Conservation (phyloP, 2,329 filamentous ascomycete species). For the Hypoxylon sp. region DNA sequence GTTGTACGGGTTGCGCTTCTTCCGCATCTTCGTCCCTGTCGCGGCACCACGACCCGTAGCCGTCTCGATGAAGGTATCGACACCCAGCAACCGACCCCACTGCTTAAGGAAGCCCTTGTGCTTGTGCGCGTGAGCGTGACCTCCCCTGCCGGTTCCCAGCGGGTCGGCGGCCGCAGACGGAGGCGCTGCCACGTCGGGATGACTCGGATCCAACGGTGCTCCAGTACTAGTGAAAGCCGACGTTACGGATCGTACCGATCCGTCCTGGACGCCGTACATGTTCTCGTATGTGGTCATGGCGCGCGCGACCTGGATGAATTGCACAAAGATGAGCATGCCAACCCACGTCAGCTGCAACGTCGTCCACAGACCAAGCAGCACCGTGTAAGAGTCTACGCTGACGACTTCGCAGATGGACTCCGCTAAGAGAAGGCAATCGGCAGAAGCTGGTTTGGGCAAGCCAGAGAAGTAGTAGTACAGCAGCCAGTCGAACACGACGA, state of each 20-base stretch:
- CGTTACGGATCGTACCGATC: conserved; percentile 62
- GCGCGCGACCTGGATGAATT: conserved; percentile 88
- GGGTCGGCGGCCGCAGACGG: conserved; percentile 53
- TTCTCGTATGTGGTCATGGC: conserved; percentile 97
- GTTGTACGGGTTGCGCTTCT: conserved; percentile 82
- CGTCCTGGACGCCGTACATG: conserved; percentile 81
- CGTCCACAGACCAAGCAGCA: conserved; percentile 81
- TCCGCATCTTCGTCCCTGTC: conserved; percentile 57
- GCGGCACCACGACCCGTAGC: conserved; percentile 83
- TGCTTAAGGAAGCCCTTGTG: conserved; percentile 75
- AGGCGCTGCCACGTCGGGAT: conserved; percentile 64
- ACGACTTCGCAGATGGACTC: conserved; percentile 76
- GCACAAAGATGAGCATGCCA: conserved; percentile 94
- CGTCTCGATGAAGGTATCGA: conserved; percentile 94
- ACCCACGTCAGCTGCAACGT: conserved; percentile 92
- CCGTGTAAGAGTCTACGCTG: conserved; percentile 83
- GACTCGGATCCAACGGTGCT: conserved; percentile 72
- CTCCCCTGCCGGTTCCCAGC: conserved; percentile 48
- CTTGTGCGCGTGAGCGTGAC: conserved; percentile 58
- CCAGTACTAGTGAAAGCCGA: conserved; percentile 81
- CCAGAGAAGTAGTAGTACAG: conserved; percentile 74
- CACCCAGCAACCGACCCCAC: conserved; percentile 84
- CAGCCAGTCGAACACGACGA: conserved; percentile 75
- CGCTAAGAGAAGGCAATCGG: conserved; percentile 78
- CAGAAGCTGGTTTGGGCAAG: conserved; percentile 60